phyloP scores from a whole-genome alignment of 108 stramenopile genomes.

The Fistulifera solaris region DNA sequence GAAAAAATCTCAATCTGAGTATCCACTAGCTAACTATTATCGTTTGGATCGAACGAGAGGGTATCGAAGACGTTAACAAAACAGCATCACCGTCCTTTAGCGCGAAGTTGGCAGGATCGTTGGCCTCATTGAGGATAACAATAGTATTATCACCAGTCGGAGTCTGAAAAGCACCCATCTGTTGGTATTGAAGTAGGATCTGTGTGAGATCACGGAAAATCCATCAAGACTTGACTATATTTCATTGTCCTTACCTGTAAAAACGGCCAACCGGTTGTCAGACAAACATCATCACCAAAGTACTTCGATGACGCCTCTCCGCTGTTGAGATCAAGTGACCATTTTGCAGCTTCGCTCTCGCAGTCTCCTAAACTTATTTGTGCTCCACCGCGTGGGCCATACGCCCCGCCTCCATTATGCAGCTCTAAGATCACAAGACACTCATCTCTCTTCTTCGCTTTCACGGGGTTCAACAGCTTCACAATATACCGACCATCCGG shows the following conservation, averaged over 20 bases:
- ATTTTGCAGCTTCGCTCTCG: slow-evolving; percentile 34
- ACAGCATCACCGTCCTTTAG: slow-evolving; percentile 39
- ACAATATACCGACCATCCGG: background rate
- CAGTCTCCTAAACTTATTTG: slow-evolving; percentile 58
- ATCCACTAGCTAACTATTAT: slow-evolving; percentile 24
- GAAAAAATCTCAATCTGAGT: too few relatives aligned
- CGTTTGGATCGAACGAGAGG: slow-evolving; percentile 75
- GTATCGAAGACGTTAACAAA: slow-evolving; percentile 62
- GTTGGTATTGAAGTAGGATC: too few relatives aligned
- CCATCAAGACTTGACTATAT: too few relatives aligned
- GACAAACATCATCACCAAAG: slow-evolving; percentile 42
- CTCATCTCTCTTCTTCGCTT: slow-evolving; percentile 10
- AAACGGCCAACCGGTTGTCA: slow-evolving; percentile 89
- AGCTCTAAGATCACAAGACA: slow-evolving; percentile 42
- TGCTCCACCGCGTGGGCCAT: slow-evolving; percentile 62
- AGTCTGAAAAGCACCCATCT: slow-evolving; percentile 65
- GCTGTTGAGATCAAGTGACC: slow-evolving; percentile 30
- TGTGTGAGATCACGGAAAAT: too few relatives aligned
- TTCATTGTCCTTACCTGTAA: slow-evolving; percentile 52
- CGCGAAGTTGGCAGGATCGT: slow-evolving; percentile 61
- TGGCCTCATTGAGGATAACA: slow-evolving; percentile 68
- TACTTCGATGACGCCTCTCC: slow-evolving; percentile 55
- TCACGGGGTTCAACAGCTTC: slow-evolving; percentile 6
- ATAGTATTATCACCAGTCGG: slow-evolving; percentile 42
- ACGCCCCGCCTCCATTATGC: slow-evolving; percentile 65